Conservation (phyloP, 2,329 filamentous ascomycete species). For the Phyllosticta paracitricarpa region DNA sequence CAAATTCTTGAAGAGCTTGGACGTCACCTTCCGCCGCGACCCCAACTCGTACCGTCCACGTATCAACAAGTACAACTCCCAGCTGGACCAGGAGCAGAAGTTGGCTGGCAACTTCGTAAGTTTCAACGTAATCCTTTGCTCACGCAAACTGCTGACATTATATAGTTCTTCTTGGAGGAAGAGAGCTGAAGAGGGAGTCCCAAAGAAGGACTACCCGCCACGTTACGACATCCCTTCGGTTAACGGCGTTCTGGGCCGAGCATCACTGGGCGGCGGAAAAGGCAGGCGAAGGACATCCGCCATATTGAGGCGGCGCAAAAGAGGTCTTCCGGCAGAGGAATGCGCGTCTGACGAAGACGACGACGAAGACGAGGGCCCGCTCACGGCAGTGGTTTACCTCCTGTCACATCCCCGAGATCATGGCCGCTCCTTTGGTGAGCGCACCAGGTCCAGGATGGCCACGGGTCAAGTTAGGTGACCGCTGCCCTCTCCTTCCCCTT, state of each 20-base stretch:
- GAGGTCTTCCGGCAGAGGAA: constrained; percentile 41
- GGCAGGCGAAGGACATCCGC: constrained; percentile 23
- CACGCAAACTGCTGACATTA: background rate
- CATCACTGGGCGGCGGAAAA: constrained; percentile 5
- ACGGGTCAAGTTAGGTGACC: constrained; percentile 55
- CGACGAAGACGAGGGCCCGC: constrained; percentile 49
- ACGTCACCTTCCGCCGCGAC: constrained; percentile 97
- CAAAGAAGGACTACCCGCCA: constrained; percentile 32
- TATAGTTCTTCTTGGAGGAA: constrained; percentile 90
- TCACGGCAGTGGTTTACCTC: constrained; percentile 53
- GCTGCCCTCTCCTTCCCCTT: constrained; percentile 35
- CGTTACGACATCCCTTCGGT: constrained; percentile 11
- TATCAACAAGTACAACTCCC: constrained; percentile 95
- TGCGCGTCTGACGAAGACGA: constrained; percentile 50
- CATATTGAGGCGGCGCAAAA: constrained; percentile 25
- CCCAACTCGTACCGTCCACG: constrained; percentile 91
- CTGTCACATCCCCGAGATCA: constrained; percentile 46
- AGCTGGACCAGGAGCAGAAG: constrained; percentile 98
- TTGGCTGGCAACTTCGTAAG: constrained; percentile 78
- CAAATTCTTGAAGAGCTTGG: constrained; percentile 87
- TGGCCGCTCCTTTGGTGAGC: constrained; percentile 10
- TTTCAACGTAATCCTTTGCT: constrained; percentile 16
- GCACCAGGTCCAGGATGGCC: background rate
- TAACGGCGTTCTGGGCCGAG: constrained; percentile 7
- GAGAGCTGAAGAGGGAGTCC: constrained; percentile 58